A percentile compares a stretch with the other conserved stretches of the same genome.
These are phyloP conservation scores for Starmerella apicola DNA, from an alignment of 805 yeast genomes.

Conservation along the genomic window DNA sequence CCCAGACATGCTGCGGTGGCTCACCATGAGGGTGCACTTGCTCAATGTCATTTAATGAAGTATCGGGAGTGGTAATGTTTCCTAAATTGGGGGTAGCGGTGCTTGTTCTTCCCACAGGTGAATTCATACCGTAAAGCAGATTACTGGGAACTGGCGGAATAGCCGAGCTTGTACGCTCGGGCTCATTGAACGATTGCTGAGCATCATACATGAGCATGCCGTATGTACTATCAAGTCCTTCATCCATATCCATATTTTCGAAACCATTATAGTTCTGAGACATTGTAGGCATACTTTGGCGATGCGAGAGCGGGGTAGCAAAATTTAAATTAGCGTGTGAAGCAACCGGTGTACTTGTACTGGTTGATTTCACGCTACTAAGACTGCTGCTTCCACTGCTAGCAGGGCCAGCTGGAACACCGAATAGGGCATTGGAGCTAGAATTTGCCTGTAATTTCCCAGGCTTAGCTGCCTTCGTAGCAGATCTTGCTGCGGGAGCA, in stretches of 20 bases:
- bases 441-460: background rate
- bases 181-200: background rate
- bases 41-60: background rate
- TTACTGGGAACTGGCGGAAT: background rate
- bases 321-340: background rate
- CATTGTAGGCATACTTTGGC: background rate
- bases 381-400: background rate
- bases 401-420: background rate
- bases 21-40: slow-evolving; percentile 16
- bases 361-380: background rate
- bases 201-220: background rate
- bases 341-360: background rate
- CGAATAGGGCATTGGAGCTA: background rate
- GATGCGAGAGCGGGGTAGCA: too few species aligned
- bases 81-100: background rate
- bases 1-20: slow-evolving; percentile 17
- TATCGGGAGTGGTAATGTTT: background rate
- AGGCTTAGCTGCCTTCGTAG: background rate
- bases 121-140: background rate
- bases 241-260: background rate
- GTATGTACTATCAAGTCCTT: background rate
- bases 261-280: background rate
- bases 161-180: background rate
- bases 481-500: background rate
- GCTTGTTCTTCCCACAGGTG: background rate